Conservation (phyloP, 2,329 filamentous ascomycete species). For the Huntiella bhutanensis region DNA sequence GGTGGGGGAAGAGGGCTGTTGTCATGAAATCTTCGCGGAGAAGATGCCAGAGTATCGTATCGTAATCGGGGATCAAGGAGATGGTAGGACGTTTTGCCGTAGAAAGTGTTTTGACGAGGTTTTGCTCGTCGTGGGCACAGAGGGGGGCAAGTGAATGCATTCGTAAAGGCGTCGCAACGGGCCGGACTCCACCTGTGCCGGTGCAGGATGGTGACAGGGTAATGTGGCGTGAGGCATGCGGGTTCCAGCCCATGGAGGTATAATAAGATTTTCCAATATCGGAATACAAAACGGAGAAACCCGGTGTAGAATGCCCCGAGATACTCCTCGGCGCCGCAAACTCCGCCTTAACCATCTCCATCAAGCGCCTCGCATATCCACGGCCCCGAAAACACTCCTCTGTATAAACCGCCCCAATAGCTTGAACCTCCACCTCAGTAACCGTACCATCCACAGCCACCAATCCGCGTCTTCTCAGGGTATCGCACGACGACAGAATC, state of each 20-base stretch:
- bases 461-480: constrained; percentile 39
- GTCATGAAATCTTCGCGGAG: constrained; percentile 65
- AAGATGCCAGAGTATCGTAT: constrained; percentile 58
- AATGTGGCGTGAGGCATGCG: constrained; percentile 55
- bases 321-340: constrained; percentile 13
- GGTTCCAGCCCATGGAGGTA: constrained; percentile 54
- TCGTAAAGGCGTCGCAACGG: constrained; percentile 27
- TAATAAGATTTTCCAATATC: constrained; percentile 79
- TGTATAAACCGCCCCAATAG: constrained; percentile 65
- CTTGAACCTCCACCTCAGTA: constrained; percentile 38
- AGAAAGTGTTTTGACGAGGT: constrained; percentile 36
- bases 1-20: constrained; percentile 33
- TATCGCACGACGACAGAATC: constrained; percentile 45
- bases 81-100: constrained; percentile 23
- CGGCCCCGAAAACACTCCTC: constrained; percentile 44
- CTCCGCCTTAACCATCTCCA: constrained; percentile 28
- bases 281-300: constrained; percentile 67
- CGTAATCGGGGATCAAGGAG: constrained; percentile 35
- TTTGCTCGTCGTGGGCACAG: constrained; percentile 42
- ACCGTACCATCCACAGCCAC: constrained; percentile 3
- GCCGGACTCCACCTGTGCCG: constrained; percentile 14
- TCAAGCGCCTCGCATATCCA: constrained; percentile 64
- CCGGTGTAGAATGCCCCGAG: constrained; percentile 19
- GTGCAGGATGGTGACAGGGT: constrained; percentile 29
- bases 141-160: constrained; percentile 41